Percentiles rank a stretch among this genome's conserved stretches.
Conservation (phyloP, 176 grass and related monocot species). For the Juncus effusus region DNA sequence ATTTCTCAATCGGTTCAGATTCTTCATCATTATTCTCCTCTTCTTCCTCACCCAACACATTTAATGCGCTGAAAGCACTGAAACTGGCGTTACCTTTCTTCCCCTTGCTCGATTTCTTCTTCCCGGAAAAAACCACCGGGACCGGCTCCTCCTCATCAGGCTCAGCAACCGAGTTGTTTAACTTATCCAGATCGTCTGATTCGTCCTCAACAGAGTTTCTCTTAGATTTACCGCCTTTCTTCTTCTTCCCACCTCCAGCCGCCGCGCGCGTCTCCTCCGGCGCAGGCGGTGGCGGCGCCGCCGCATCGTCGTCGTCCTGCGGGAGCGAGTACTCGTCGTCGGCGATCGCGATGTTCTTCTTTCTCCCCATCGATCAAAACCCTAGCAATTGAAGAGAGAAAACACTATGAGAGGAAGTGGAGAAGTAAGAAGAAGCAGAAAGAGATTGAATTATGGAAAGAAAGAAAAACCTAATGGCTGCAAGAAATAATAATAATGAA, state of each 20-base stretch:
- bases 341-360: conserved; percentile 83
- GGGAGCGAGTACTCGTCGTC: conserved; percentile 92
- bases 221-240: conserved; percentile 52
- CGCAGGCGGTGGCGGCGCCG: conserved; percentile 25
- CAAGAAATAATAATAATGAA: background rate
- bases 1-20: conserved; percentile 17
- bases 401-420: too few relatives aligned
- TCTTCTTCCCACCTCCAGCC: conserved; percentile 55
- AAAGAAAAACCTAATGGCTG: conserved; percentile 1
- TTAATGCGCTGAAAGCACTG: conserved; percentile 60
- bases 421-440: background rate
- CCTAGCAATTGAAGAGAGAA: conserved; percentile 1
- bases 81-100: conserved; percentile 30
- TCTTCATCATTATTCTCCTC: conserved; percentile 32
- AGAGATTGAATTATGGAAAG: background rate
- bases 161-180: background rate
- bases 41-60: conserved; percentile 45
- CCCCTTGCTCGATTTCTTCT: conserved; percentile 87
- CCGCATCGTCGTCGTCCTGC: conserved; percentile 41
- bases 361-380: conserved; percentile 65
- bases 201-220: conserved; percentile 28
- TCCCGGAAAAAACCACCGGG: conserved; percentile 69
- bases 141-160: conserved; percentile 52
- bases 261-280: conserved; percentile 39
- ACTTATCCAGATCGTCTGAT: conserved; percentile 36